phyloP scores from a whole-genome alignment of 768 basidiomycete species.

The Serendipita indica region DNA sequence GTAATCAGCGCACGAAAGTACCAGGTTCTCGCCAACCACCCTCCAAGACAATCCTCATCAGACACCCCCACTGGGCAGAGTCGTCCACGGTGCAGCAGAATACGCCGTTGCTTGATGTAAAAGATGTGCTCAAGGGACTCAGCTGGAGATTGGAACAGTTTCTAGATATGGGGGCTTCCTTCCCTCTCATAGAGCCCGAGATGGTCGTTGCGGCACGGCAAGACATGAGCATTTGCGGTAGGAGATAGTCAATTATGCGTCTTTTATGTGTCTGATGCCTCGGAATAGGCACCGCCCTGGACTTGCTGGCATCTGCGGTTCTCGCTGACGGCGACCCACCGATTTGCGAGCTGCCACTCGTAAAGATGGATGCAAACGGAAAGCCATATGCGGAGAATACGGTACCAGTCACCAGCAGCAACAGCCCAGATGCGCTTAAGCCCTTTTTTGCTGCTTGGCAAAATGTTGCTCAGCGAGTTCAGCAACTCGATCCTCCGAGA shows the following conservation, averaged over 20 bases:
- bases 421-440: neutral
- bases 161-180: neutral
- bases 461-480: neutral
- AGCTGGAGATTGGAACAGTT: neutral
- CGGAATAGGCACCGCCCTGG: neutral
- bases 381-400: neutral
- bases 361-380: neutral
- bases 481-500: neutral
- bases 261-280: neutral
- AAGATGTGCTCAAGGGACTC: neutral
- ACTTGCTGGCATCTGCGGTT: neutral
- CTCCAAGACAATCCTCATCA: neutral
- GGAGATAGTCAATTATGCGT: neutral
- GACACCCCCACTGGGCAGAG: neutral
- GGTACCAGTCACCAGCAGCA: neutral
- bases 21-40: neutral
- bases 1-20: neutral
- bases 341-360: constrained; percentile 1
- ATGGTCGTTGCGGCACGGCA: neutral
- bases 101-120: neutral
- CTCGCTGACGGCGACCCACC: neutral
- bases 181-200: neutral
- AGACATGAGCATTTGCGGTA: constrained; percentile 6
- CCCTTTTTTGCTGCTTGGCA: neutral
- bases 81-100: neutral